Percentiles rank a stretch among this genome's conserved stretches.
phyloP scores from a whole-genome alignment of 2,329 filamentous ascomycete species.

The Colletotrichum cuscutae region DNA sequence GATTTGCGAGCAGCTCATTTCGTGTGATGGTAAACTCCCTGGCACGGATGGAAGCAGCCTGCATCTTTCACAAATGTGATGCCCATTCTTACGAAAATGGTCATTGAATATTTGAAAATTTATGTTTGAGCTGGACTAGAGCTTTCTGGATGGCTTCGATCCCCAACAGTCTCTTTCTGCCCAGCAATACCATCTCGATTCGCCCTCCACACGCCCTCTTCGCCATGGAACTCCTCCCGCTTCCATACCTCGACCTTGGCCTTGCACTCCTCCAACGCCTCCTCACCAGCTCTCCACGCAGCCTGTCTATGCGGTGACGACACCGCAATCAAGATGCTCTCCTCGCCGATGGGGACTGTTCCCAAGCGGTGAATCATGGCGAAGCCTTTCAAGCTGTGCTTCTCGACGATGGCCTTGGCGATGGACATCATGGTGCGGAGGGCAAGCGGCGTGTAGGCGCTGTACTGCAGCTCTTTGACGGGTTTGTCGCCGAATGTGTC shows the following conservation, averaged over 20 bases:
- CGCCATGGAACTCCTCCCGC: slow-evolving; percentile 84
- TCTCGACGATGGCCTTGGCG: slow-evolving; percentile 63
- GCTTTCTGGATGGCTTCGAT: neutral
- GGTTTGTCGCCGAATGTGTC: slow-evolving; percentile 77
- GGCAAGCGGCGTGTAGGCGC: slow-evolving; percentile 77
- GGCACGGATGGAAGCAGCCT: neutral
- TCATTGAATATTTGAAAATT: neutral
- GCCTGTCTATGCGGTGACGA: slow-evolving; percentile 84
- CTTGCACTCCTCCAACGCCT: slow-evolving; percentile 89
- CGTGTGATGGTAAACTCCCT: no score
- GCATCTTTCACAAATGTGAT: neutral
- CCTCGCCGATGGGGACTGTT: slow-evolving; percentile 87
- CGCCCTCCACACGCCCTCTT: slow-evolving; percentile 85
- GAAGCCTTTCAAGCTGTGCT: slow-evolving; percentile 76
- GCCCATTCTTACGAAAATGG: neutral
- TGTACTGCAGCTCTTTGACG: slow-evolving; percentile 81
- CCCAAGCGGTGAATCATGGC: slow-evolving; percentile 88
- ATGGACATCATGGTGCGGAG: slow-evolving; percentile 76
- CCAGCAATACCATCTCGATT: slow-evolving; percentile 80
- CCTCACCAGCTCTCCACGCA: slow-evolving; percentile 89
- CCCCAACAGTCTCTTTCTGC: slow-evolving; percentile 51
- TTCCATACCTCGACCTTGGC: slow-evolving; percentile 95
- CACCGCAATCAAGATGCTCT: slow-evolving; percentile 91
- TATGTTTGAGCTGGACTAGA: neutral
- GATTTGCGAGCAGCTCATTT: no score